These are phyloP conservation scores for Chlamydomonas sphaeroides DNA, from an alignment of 139 green algal genomes.

Conservation along the genomic window DNA sequence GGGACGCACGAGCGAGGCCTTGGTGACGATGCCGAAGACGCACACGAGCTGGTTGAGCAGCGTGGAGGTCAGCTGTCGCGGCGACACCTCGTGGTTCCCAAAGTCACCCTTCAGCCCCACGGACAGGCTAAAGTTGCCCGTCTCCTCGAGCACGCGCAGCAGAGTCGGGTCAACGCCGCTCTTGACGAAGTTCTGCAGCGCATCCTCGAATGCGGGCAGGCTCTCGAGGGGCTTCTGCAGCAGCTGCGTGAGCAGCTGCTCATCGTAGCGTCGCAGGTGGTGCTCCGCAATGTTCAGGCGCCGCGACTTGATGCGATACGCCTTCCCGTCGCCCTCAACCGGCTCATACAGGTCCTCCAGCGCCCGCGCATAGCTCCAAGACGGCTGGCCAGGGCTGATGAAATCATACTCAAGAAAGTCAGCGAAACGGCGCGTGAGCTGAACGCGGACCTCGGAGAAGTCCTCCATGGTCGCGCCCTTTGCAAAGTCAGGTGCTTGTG, in stretches of 20 bases:
- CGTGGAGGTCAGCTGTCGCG: constrained; percentile 80
- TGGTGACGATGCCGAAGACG: constrained; percentile 97
- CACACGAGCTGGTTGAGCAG: constrained; percentile 88
- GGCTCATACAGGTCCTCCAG: constrained; percentile 67
- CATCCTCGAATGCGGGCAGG: constrained; percentile 90
- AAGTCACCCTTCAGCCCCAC: constrained; percentile 93
- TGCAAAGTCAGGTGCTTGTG: too few species aligned
- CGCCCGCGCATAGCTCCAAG: constrained; percentile 66
- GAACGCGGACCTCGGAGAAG: constrained; percentile 60
- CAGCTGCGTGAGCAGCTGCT: constrained; percentile 72
- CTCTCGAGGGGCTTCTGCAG: constrained; percentile 79
- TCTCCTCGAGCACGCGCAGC: constrained; percentile 53
- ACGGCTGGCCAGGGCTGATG: constrained; percentile 48
- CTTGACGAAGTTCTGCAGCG: constrained; percentile 77
- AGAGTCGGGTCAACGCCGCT: constrained; percentile 49
- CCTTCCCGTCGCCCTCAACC: constrained; percentile 45
- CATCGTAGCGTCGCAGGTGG: constrained; percentile 85
- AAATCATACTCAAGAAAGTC: constrained; percentile 85
- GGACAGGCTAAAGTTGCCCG: constrained; percentile 59
- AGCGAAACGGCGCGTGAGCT: constrained; percentile 79
- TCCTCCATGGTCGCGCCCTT: constrained; percentile 32
- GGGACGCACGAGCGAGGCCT: constrained; percentile 87
- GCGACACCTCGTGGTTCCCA: constrained; percentile 86
- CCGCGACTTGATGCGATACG: constrained; percentile 47
- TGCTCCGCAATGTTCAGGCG: constrained; percentile 73